Base-by-base conservation (phyloP, 2,329 filamentous ascomycete genomes). In the Epichloe bromicola region DNA sequence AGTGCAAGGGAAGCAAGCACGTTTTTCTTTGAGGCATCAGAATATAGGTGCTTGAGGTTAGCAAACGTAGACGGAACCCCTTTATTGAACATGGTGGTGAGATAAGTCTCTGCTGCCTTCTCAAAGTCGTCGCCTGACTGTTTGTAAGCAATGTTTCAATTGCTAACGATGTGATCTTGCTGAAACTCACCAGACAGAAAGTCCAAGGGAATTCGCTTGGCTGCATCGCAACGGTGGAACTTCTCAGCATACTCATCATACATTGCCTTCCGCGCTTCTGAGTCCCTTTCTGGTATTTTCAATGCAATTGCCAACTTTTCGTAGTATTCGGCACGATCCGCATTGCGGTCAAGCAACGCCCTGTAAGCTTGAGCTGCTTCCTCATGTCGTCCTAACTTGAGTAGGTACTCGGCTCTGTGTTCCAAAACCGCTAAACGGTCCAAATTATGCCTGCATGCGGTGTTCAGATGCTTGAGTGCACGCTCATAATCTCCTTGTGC, bases 21-120 rank as follows among this genome's bases (percentile, higher is more conserved):
- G n/a, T 84, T 75, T 64, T 84, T 86, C 73, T 98, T 98, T 58
- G 70, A 76, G 1, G 76, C 58, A 64, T 95, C 83, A 14, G 75
- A 75, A 71, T 97, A 98, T 20, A 98, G 77, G 58, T 94, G 83
- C 72, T 98, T 98, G 54, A 98, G 77, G 67, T 97, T 98, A 37
- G 89, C 89, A 68, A 98, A 98, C 3, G 91, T 90, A 2, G 93
- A 98, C 1, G 93, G 91, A 4, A 97, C 86, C 11, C 91, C 93
- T 69, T 91, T 95, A 67, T 86, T 82, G 51, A 98, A 75, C 85
- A 94, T 94, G 33, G 84, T 76, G 48, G 83, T 78, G 54, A 98
- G 67, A 65, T 98, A 98, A 20, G 72, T 69, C 63, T 89, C 83
- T 7, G 86, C 90, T 23, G 87, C 83, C 59, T 81, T 70, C 62